phyloP scores from a whole-genome alignment of 371 early-diverging fungal species.

The Gilbertella persicaria region DNA sequence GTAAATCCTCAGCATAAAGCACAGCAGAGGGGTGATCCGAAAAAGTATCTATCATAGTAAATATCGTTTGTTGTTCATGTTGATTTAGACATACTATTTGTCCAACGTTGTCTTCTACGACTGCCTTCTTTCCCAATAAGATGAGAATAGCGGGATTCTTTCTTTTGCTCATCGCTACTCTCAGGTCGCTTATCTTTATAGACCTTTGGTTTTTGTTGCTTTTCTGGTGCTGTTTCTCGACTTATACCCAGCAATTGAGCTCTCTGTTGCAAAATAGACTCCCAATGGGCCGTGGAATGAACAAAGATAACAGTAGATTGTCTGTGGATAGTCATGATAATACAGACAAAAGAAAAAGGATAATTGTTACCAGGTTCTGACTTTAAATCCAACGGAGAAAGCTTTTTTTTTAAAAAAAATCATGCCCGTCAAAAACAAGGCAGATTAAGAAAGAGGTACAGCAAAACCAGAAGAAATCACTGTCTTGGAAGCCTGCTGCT shows the following conservation, averaged over 20 bases:
- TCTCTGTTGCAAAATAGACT: constrained; percentile 14
- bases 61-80: neutral
- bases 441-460: too few species aligned
- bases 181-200: too few species aligned
- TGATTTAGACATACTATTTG: constrained; percentile 26
- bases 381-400: too few species aligned
- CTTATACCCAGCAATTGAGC: constrained; percentile 8
- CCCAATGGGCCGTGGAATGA: constrained; percentile 27
- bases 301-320: constrained; percentile 27
- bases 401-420: too few species aligned
- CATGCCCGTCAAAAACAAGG: too few species aligned
- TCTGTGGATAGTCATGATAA: neutral
- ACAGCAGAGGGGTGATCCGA: constrained; percentile 38
- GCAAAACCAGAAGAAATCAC: too few species aligned
- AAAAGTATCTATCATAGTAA: constrained; percentile 27
- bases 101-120: constrained; percentile 37
- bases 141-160: constrained; percentile 14
- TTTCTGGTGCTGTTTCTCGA: neutral
- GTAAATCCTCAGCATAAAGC: constrained; percentile 35
- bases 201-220: neutral
- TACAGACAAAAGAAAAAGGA: neutral
- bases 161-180: too few species aligned
- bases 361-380: too few species aligned
- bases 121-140: constrained; percentile 39
- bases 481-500: too few species aligned